These are phyloP conservation scores for Amphirosellinia nigrospora DNA, from an alignment of 495 filamentous ascomycete species.

Conservation along the genomic window DNA sequence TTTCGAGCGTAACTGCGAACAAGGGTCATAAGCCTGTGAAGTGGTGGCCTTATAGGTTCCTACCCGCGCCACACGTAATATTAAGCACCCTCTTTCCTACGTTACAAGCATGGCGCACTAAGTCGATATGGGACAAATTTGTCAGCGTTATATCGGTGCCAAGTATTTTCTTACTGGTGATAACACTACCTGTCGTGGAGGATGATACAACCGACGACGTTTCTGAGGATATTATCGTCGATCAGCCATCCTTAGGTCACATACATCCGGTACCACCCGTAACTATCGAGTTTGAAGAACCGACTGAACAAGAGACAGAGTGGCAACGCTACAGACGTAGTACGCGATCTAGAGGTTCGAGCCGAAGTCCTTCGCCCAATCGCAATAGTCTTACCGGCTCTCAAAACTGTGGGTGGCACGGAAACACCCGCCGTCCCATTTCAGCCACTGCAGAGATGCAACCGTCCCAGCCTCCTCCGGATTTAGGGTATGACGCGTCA, in stretches of 20 bases:
- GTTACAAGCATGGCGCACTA: slow-evolving; percentile 76
- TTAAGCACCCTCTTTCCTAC: slow-evolving; percentile 86
- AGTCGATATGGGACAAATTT: slow-evolving; percentile 75
- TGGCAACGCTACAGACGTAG: slow-evolving; percentile 61
- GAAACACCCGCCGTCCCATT: slow-evolving; percentile 9
- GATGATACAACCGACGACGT: slow-evolving; percentile 56
- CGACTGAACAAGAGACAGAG: slow-evolving; percentile 48
- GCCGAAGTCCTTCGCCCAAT: slow-evolving; percentile 37
- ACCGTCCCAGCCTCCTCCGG: slow-evolving; percentile 34
- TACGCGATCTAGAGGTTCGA: slow-evolving; percentile 44
- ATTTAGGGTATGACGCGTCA: slow-evolving; percentile 33
- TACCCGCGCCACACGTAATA: slow-evolving; percentile 74
- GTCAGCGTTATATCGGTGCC: slow-evolving; percentile 82
- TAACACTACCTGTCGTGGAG: slow-evolving; percentile 93
- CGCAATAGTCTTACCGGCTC: slow-evolving; percentile 21
- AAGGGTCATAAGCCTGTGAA: slow-evolving; percentile 52
- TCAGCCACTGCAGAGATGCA: slow-evolving; percentile 25
- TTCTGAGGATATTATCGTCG: slow-evolving; percentile 50
- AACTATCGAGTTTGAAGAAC: slow-evolving; percentile 34
- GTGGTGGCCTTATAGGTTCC: slow-evolving; percentile 78
- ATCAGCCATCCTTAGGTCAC: slow-evolving; percentile 35
- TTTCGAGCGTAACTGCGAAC: slow-evolving; percentile 51
- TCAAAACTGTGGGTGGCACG: neutral
- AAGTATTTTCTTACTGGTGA: slow-evolving; percentile 86
- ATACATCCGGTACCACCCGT: slow-evolving; percentile 38